phyloP scores from a whole-genome alignment of 176 grass and related monocot species.

The Chloris gayana region DNA sequence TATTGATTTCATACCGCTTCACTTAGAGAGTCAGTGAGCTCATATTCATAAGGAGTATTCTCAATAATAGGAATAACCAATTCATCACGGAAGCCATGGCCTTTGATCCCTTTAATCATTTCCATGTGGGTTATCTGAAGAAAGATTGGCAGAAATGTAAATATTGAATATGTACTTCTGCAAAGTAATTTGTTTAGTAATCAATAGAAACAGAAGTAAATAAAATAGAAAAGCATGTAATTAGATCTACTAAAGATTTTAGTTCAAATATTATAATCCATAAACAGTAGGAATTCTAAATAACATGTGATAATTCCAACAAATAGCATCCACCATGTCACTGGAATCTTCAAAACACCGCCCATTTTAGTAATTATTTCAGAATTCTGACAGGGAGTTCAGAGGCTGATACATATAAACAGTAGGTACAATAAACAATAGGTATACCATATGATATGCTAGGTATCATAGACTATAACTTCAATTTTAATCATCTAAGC shows the following conservation, averaged over 20 bases:
- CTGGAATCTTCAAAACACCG: neutral
- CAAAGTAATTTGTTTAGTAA: neutral
- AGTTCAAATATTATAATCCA: neutral
- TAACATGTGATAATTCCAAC: neutral
- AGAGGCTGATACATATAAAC: neutral
- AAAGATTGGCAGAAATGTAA: constrained; percentile 35
- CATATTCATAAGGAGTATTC: constrained; percentile 86
- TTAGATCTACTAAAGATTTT: neutral
- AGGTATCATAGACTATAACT: too few species aligned
- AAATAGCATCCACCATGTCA: neutral
- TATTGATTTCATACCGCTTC: constrained; percentile 64
- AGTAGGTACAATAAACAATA: too few species aligned
- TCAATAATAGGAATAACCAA: constrained; percentile 96
- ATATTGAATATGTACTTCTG: constrained; percentile 24
- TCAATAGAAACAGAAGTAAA: neutral
- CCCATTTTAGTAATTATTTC: constrained; percentile 15
- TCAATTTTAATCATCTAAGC: too few species aligned
- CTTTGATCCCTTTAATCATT: constrained; percentile 99
- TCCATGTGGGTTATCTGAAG: constrained; percentile 93
- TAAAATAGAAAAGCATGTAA: neutral
- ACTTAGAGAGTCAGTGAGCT: constrained; percentile 88
- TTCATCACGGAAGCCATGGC: constrained; percentile 87
- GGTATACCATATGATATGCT: too few species aligned
- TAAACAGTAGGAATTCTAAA: neutral
- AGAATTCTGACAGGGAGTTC: neutral